Conservation (phyloP, 108 stramenopile genomes). For the Cyclotella cryptica region DNA sequence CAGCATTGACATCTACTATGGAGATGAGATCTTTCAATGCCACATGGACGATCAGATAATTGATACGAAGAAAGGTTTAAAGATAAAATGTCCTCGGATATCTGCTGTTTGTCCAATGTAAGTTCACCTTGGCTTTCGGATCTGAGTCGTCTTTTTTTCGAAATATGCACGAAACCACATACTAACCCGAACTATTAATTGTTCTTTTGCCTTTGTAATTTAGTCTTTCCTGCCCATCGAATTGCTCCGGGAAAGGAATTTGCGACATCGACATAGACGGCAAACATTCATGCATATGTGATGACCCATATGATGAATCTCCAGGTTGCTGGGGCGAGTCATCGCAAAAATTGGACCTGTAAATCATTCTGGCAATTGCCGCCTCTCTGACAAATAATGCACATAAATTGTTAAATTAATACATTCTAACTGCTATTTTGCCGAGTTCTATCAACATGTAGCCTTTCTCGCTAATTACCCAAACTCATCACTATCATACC, state of each 20-base stretch:
- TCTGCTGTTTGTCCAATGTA: constrained; percentile 35
- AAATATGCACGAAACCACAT: background rate
- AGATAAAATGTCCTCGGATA: constrained; percentile 41
- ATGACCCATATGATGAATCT: constrained; percentile 44
- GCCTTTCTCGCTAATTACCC: background rate
- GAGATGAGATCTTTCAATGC: constrained; percentile 29
- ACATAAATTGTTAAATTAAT: no score
- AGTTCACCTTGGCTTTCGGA: background rate
- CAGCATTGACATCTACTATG: constrained; percentile 33
- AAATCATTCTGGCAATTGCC: background rate
- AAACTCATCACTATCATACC: background rate
- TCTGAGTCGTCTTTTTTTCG: background rate
- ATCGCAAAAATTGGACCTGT: background rate
- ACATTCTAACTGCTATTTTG: no score
- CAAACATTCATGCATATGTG: constrained; percentile 44
- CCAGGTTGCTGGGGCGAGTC: constrained; percentile 36
- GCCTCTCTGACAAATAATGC: no score
- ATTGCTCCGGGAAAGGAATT: constrained; percentile 44
- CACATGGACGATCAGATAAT: constrained; percentile 36
- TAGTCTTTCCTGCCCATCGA: constrained; percentile 41
- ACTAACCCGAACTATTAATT: background rate
- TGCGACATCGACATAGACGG: constrained; percentile 47
- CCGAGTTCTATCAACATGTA: no score
- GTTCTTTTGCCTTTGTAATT: no score
- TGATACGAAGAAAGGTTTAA: constrained; percentile 35